Percentiles rank a stretch among this genome's conserved stretches.
These are phyloP conservation scores for Coemansia sp. DNA, from an alignment of 192 early-diverging fungal genomes.

Conservation along the genomic window DNA sequence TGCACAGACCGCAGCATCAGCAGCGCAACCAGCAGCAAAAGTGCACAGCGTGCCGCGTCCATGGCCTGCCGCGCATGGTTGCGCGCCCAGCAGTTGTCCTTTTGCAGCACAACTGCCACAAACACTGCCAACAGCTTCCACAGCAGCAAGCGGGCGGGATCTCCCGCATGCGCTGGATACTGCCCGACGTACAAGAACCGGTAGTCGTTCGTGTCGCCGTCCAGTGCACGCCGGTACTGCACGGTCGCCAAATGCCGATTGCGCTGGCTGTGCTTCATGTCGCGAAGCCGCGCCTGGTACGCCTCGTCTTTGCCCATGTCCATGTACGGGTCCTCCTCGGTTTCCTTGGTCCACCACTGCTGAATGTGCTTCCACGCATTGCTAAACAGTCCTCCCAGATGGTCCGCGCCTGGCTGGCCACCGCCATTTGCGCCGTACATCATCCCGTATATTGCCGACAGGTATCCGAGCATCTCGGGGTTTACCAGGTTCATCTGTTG, in stretches of 20 bases:
- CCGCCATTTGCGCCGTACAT: conserved; percentile 21
- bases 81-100: conserved; percentile 65
- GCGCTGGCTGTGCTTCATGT: conserved; percentile 45
- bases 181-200: conserved; percentile 62
- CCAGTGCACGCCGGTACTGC: conserved; percentile 56
- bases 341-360: conserved; percentile 23
- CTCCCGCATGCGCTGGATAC: conserved; percentile 50
- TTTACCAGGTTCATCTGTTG: conserved; percentile 31
- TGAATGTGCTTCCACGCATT: conserved; percentile 36
- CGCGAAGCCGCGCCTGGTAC: conserved; percentile 49
- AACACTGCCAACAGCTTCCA: conserved; percentile 57
- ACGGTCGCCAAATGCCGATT: conserved; percentile 58
- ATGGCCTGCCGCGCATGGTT: conserved; percentile 44
- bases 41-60: conserved; percentile 49
- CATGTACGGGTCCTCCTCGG: conserved; percentile 35
- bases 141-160: conserved; percentile 60
- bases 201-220: conserved; percentile 58
- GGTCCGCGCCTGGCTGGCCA: background rate
- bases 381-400: conserved; percentile 10
- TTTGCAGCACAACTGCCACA: conserved; percentile 51
- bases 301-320: conserved; percentile 51
- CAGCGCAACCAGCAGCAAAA: conserved; percentile 55
- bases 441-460: conserved; percentile 31
- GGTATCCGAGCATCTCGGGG: conserved; percentile 37
- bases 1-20: conserved; percentile 59